Evolutionary conservation across 208 protist genomes (phyloP).

Genomic region (Trypanosoma conorhini): DNA sequence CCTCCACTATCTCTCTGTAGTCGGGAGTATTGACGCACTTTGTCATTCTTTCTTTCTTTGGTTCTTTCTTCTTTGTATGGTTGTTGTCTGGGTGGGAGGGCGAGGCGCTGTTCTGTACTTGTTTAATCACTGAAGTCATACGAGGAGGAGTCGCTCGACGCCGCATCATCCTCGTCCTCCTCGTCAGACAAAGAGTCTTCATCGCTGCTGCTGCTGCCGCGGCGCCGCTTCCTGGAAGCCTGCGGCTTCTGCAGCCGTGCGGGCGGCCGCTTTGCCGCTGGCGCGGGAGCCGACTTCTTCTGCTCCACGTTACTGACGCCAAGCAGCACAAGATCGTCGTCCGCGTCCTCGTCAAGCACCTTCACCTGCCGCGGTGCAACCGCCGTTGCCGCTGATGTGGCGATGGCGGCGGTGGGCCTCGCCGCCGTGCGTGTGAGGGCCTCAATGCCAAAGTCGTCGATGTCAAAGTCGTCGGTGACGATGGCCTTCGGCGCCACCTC

Average conservation of each 20-base stretch:
- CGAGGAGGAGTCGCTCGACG: conserved; percentile 16
- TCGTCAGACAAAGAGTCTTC: conserved; percentile 32
- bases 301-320: conserved; percentile 7
- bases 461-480: conserved; percentile 60
- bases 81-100: neutral
- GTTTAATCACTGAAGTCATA: conserved; percentile 28
- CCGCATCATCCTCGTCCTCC: conserved; percentile 29
- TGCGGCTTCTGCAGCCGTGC: neutral
- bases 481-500: conserved; percentile 10
- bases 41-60: neutral
- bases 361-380: conserved; percentile 11
- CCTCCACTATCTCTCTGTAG: neutral
- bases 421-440: conserved; percentile 34
- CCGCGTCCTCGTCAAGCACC: conserved; percentile 28
- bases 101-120: neutral
- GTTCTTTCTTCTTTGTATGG: neutral
- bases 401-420: neutral
- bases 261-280: conserved; percentile 8
- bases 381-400: neutral
- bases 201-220: conserved; percentile 18
- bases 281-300: neutral
- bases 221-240: conserved; percentile 6
- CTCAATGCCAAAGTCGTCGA: conserved; percentile 81
- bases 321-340: conserved; percentile 36
- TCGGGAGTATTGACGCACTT: neutral